phyloP scores from a whole-genome alignment of 2,329 filamentous ascomycete genomes.

The Diaporthe aspalathi region DNA sequence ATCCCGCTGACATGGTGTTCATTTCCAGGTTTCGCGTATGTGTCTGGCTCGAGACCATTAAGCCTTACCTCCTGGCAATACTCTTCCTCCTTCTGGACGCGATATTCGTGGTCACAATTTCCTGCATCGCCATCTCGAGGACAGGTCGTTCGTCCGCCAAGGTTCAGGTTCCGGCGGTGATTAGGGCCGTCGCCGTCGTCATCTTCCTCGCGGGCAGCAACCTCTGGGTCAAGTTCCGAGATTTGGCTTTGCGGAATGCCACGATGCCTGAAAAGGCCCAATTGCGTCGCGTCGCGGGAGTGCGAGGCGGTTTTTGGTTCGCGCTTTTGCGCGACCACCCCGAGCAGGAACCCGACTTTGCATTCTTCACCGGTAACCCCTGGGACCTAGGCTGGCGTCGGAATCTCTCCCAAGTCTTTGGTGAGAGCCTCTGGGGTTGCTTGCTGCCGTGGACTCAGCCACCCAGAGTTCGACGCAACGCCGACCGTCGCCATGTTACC shows the following conservation, averaged over 20 bases:
- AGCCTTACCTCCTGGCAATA: slow-evolving; percentile 33
- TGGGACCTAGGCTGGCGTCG: slow-evolving; percentile 32
- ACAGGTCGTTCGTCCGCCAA: not conserved
- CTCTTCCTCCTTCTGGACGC: slow-evolving; percentile 31
- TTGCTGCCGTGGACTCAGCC: slow-evolving; percentile 36
- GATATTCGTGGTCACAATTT: slow-evolving; percentile 26
- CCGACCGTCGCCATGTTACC: slow-evolving; percentile 8
- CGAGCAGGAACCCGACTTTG: not conserved
- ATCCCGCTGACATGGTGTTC: too few relatives aligned
- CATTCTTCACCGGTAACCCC: slow-evolving; percentile 12
- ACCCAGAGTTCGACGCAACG: slow-evolving; percentile 21
- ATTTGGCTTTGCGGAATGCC: slow-evolving; percentile 30
- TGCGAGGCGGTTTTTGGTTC: slow-evolving; percentile 32
- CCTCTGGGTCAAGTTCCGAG: slow-evolving; percentile 6
- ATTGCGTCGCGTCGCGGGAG: not conserved
- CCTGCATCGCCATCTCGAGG: slow-evolving; percentile 4
- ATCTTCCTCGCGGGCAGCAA: slow-evolving; percentile 23
- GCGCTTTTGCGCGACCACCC: slow-evolving; percentile 27
- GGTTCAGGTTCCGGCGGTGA: slow-evolving; percentile 20
- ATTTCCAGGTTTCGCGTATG: slow-evolving; percentile 3
- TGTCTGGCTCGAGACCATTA: slow-evolving; percentile 34
- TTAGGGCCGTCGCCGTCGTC: slow-evolving; percentile 24
- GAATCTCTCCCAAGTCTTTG: slow-evolving; percentile 34
- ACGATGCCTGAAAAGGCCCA: slow-evolving; percentile 24
- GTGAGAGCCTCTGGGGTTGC: slow-evolving; percentile 32